Evolutionary conservation across 139 green algal species (phyloP).

Genomic region (Bryopsis sp.): DNA sequence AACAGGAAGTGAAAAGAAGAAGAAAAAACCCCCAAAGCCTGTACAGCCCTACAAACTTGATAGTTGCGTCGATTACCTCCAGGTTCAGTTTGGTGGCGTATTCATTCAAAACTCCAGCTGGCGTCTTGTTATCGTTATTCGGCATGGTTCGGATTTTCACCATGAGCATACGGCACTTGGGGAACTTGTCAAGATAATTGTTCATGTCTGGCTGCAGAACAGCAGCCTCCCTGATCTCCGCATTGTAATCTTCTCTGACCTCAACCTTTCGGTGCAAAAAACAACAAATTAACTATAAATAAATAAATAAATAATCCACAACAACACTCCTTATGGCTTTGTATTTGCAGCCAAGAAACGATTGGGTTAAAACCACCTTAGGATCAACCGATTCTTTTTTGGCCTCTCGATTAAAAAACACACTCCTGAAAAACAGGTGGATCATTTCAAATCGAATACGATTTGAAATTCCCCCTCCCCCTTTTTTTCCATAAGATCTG

Average conservation of each 20-base stretch:
- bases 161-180: conserved; percentile 25
- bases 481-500: conserved; percentile 4
- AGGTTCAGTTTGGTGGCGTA: conserved; percentile 34
- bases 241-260: background rate
- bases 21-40: background rate
- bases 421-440: too few species aligned
- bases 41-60: too few species aligned
- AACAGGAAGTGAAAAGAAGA: background rate
- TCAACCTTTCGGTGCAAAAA: background rate
- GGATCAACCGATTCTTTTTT: too few species aligned
- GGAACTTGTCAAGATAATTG: conserved; percentile 21
- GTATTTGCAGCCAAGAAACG: too few species aligned
- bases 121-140: conserved; percentile 41
- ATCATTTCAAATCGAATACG: background rate
- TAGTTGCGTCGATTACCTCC: too few species aligned
- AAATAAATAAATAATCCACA: too few species aligned
- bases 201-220: conserved; percentile 19
- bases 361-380: too few species aligned
- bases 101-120: conserved; percentile 46
- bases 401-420: too few species aligned
- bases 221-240: background rate
- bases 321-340: too few species aligned
- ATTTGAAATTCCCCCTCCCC: background rate
- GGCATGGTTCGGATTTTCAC: conserved; percentile 23
- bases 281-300: too few species aligned